These are phyloP conservation scores for Saccharomyces uvarum DNA, from an alignment of 1,139 yeast genomes.

Conservation along the genomic window DNA sequence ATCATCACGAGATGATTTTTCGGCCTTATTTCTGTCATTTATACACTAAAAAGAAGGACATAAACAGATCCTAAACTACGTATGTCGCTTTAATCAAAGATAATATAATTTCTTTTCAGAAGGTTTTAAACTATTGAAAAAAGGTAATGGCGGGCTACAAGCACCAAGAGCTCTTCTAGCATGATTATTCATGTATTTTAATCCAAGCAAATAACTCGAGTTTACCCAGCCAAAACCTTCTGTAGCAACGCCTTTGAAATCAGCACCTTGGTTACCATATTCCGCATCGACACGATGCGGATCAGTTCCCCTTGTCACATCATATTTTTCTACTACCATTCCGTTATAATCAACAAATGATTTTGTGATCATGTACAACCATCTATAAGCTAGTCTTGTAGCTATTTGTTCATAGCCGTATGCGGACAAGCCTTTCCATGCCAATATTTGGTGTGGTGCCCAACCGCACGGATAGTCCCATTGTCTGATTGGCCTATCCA, in stretches of 20 bases:
- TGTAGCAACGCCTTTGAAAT: slow-evolving; percentile 85
- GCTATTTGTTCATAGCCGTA: slow-evolving; percentile 68
- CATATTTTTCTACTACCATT: slow-evolving; percentile 91
- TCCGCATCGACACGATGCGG: slow-evolving; percentile 94
- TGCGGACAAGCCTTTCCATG: slow-evolving; percentile 77
- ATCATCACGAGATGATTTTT: neutral
- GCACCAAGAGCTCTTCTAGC: slow-evolving; percentile 77
- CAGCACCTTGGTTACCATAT: slow-evolving; percentile 94
- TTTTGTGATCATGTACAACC: slow-evolving; percentile 85
- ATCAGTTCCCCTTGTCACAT: slow-evolving; percentile 72
- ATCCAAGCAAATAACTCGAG: slow-evolving; percentile 72
- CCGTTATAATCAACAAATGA: slow-evolving; percentile 94
- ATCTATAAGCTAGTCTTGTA: slow-evolving; percentile 69
- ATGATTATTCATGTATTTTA: slow-evolving; percentile 60
- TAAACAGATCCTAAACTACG: too few relatives aligned
- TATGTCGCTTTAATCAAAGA: too few relatives aligned
- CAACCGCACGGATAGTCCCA: slow-evolving; percentile 99
- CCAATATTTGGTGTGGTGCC: slow-evolving; percentile 97
- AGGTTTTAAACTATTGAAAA: slow-evolving; percentile 46
- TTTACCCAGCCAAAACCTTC: slow-evolving; percentile 99
- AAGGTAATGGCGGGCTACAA: slow-evolving; percentile 75
- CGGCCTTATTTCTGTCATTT: neutral
- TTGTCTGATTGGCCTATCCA: slow-evolving; percentile 77
- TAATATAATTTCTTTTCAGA: slow-evolving; percentile 33
- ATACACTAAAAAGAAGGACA: neutral